A percentile compares a stretch with the other conserved stretches of the same genome.
Conservation (phyloP, 2,329 filamentous ascomycete genomes). For the Hypocrella siamensis region DNA sequence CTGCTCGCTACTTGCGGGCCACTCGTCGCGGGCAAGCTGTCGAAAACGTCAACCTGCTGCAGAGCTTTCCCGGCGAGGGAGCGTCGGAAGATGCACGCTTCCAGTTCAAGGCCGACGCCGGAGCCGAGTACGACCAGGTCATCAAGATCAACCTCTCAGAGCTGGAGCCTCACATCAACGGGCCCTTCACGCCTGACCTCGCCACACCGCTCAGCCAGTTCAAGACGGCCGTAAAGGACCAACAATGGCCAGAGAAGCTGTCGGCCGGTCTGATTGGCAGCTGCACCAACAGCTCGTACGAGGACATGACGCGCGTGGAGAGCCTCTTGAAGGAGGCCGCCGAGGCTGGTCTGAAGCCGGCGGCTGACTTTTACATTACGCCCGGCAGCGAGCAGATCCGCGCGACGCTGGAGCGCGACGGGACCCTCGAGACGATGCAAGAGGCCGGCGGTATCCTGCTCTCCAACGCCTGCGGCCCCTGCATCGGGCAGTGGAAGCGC, state of each 20-base stretch:
- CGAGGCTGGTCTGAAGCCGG: slow-evolving; percentile 77
- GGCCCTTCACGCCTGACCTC: slow-evolving; percentile 89
- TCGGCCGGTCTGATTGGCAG: slow-evolving; percentile 91
- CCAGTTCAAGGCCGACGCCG: slow-evolving; percentile 62
- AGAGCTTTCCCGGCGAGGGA: slow-evolving; percentile 29
- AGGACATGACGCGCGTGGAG: slow-evolving; percentile 95
- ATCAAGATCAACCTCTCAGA: slow-evolving; percentile 81
- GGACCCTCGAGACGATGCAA: slow-evolving; percentile 73
- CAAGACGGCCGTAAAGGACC: slow-evolving; percentile 65
- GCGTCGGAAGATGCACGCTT: slow-evolving; percentile 31
- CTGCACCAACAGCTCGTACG: slow-evolving; percentile 97
- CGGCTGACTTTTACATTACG: slow-evolving; percentile 86
- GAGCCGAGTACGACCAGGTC: slow-evolving; percentile 76
- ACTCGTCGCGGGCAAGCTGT: slow-evolving; percentile 57
- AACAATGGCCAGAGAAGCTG: slow-evolving; percentile 81
- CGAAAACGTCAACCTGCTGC: slow-evolving; percentile 46
- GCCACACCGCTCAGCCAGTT: slow-evolving; percentile 87
- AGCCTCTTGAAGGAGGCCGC: slow-evolving; percentile 83
- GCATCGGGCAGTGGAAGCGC: slow-evolving; percentile 90
- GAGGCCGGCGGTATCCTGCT: slow-evolving; percentile 77
- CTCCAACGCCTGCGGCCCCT: slow-evolving; percentile 88
- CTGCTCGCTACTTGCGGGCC: slow-evolving; percentile 71
- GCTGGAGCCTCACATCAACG: slow-evolving; percentile 92
- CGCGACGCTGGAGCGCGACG: slow-evolving; percentile 79
- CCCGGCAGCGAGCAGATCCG: slow-evolving; percentile 95